These are phyloP conservation scores for Lactifluus subvellereus DNA, from an alignment of 768 basidiomycete genomes.

Conservation along the genomic window DNA sequence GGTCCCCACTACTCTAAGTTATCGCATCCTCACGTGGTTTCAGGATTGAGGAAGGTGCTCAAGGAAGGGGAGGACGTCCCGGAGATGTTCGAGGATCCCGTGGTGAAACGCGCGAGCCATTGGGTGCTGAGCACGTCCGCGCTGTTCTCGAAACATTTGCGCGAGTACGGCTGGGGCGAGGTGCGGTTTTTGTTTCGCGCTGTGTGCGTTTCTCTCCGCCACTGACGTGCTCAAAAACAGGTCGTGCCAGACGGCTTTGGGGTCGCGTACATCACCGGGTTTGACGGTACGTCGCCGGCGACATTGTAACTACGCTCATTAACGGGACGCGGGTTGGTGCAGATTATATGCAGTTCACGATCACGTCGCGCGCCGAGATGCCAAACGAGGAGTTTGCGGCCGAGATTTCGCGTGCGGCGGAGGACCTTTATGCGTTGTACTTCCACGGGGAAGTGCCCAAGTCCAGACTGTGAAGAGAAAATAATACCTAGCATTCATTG, in stretches of 20 bases:
- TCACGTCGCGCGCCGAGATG: slow-evolving; percentile 84
- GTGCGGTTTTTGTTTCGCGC: slow-evolving; percentile 31
- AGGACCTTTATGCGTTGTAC: slow-evolving; percentile 62
- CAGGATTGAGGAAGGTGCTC: slow-evolving; percentile 71
- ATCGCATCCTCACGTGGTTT: background rate
- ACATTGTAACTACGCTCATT: too few relatives aligned
- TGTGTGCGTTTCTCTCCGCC: background rate
- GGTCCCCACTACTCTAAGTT: too few relatives aligned
- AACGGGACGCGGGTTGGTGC: background rate
- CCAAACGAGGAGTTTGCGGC: slow-evolving; percentile 67
- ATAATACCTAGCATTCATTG: too few relatives aligned
- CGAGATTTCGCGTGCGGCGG: slow-evolving; percentile 58
- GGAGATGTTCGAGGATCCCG: slow-evolving; percentile 68
- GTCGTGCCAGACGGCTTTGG: slow-evolving; percentile 94
- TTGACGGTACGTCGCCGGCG: slow-evolving; percentile 47
- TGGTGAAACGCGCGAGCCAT: slow-evolving; percentile 62
- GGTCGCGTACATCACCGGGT: slow-evolving; percentile 91
- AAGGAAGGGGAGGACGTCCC: slow-evolving; percentile 59
- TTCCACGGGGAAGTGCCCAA: slow-evolving; percentile 26
- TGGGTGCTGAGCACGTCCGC: slow-evolving; percentile 93
- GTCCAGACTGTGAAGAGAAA: slow-evolving; percentile 8
- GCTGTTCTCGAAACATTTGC: slow-evolving; percentile 79
- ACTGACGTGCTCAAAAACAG: slow-evolving; percentile 27
- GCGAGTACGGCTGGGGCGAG: slow-evolving; percentile 91
- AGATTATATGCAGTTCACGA: slow-evolving; percentile 81